Percentiles rank a stretch among this genome's conserved stretches.
These are phyloP conservation scores for Pseudogymnoascus sp. DNA, from an alignment of 2,329 filamentous ascomycete genomes.

Conservation along the genomic window DNA sequence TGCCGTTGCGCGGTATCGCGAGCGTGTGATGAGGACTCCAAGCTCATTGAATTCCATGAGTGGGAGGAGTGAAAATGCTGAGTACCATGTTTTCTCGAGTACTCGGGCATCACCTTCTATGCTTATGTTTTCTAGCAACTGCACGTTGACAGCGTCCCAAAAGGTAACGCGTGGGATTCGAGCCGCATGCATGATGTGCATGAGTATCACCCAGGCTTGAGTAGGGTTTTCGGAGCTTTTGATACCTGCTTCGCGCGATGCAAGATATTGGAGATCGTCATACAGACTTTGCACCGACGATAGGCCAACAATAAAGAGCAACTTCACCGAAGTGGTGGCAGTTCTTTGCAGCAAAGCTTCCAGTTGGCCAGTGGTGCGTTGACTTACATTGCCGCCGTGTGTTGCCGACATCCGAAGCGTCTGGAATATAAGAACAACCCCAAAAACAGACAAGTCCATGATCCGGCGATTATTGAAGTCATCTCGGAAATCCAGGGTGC, in stretches of 20 bases:
- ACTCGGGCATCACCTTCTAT: slow-evolving; percentile 38
- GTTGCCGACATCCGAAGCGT: slow-evolving; percentile 40
- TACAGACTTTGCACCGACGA: slow-evolving; percentile 43
- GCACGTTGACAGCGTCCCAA: slow-evolving; percentile 51
- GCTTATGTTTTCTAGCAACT: slow-evolving; percentile 35
- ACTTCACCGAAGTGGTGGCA: slow-evolving; percentile 34
- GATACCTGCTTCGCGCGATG: slow-evolving; percentile 47
- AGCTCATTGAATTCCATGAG: slow-evolving; percentile 52
- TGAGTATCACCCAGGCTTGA: slow-evolving; percentile 54
- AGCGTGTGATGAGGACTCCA: slow-evolving; percentile 42
- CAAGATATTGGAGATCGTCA: slow-evolving; percentile 40
- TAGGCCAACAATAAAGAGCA: slow-evolving; percentile 40
- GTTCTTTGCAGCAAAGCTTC: slow-evolving; percentile 45
- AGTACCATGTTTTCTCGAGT: slow-evolving; percentile 53
- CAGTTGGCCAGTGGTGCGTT: slow-evolving; percentile 31
- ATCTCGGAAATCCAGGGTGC: background rate
- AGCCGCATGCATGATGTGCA: slow-evolving; percentile 47
- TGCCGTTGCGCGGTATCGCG: slow-evolving; percentile 34
- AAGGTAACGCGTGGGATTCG: slow-evolving; percentile 49
- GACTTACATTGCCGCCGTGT: slow-evolving; percentile 15
- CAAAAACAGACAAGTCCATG: slow-evolving; percentile 11
- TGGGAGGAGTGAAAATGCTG: slow-evolving; percentile 55
- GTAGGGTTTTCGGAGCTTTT: slow-evolving; percentile 39
- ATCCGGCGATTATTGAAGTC: slow-evolving; percentile 12
- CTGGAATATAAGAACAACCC: slow-evolving; percentile 34